Evolutionary conservation across 176 grass and related monocot species (phyloP).

Genomic region (Guadua angustifolia): DNA sequence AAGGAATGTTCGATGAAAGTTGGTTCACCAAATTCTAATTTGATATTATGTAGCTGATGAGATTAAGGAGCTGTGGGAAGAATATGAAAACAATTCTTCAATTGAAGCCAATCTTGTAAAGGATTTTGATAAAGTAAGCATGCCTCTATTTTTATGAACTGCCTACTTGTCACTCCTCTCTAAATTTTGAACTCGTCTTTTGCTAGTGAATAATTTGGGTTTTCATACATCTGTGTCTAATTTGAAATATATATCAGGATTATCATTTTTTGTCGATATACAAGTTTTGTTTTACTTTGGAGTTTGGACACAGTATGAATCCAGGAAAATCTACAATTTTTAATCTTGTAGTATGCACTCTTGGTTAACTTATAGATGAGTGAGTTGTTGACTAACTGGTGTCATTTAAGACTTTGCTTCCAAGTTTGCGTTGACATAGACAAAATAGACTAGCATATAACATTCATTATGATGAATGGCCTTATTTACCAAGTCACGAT

Average conservation of each 20-base stretch:
- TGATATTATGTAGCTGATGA: slow-evolving; percentile 72
- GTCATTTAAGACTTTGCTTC: background rate
- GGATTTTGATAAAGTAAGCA: slow-evolving; percentile 94
- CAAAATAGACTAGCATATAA: background rate
- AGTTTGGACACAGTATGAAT: background rate
- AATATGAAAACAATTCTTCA: slow-evolving; percentile 96
- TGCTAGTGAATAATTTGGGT: background rate
- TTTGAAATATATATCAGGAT: slow-evolving; percentile 4
- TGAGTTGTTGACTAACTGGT: background rate
- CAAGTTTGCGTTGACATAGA: background rate
- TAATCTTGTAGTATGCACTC: background rate
- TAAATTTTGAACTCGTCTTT: background rate
- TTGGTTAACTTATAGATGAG: background rate
- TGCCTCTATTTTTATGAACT: slow-evolving; percentile 3
- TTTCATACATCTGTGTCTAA: slow-evolving; percentile 1
- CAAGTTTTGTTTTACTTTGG: slow-evolving; percentile 11
- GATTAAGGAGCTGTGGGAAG: slow-evolving; percentile 85
- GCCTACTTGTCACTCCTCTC: background rate
- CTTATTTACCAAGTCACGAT: background rate
- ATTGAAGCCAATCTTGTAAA: slow-evolving; percentile 93
- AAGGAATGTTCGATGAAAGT: background rate
- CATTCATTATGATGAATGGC: background rate
- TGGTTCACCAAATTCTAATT: background rate
- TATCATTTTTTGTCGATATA: background rate
- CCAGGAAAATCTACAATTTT: background rate